Evolutionary conservation across 2,329 filamentous ascomycete genomes (phyloP).

Genomic region (Penicillium crustosum): DNA sequence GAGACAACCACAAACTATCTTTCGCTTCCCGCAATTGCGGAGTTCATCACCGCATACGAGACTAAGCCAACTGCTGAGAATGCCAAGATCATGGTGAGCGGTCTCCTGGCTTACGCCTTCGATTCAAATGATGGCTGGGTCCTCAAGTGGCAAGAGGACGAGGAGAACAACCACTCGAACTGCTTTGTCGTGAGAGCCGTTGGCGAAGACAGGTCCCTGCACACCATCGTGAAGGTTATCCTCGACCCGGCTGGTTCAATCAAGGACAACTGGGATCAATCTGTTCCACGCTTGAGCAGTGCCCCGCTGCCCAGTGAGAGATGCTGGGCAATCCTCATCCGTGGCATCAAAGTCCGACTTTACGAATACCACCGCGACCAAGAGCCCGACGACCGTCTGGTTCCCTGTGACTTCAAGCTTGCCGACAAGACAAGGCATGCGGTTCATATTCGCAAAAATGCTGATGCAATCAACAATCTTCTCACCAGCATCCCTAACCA

Average conservation of each 20-base stretch:
- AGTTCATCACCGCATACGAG: neutral
- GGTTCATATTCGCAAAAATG: conserved; percentile 1
- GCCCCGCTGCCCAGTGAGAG: neutral
- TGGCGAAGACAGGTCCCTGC: neutral
- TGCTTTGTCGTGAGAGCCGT: neutral
- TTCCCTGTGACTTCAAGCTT: conserved; percentile 6
- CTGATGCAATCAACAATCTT: neutral
- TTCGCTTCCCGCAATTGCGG: neutral
- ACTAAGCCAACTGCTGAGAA: neutral
- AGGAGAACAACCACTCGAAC: neutral
- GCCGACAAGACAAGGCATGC: neutral
- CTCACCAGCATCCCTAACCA: neutral
- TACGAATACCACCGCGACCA: conserved; percentile 5
- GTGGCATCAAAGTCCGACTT: neutral
- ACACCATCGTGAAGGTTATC: conserved; percentile 1
- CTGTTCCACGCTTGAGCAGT: neutral
- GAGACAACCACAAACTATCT: neutral
- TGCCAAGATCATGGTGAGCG: neutral
- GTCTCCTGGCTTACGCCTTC: conserved; percentile 1
- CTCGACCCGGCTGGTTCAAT: neutral
- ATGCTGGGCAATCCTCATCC: conserved; percentile 6
- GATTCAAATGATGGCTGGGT: neutral
- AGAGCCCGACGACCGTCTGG: neutral
- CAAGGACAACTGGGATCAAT: neutral
- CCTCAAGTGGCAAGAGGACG: neutral